Base-by-base conservation (phyloP, 768 basidiomycete genomes). In the Termitomyces sp. region DNA sequence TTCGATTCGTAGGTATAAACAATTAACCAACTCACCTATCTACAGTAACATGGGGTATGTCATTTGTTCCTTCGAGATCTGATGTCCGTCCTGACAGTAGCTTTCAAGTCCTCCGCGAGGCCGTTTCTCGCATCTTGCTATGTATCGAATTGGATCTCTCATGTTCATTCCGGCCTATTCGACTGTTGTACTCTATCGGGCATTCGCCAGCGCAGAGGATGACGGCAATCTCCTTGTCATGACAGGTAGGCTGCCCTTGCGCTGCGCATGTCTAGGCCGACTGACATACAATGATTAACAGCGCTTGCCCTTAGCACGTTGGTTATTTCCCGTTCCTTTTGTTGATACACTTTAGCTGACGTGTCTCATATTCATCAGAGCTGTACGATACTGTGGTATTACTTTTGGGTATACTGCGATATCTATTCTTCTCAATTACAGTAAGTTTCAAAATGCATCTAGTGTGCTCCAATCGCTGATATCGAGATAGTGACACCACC, bases 371-470 rank as follows among this genome's bases (percentile, higher is more conserved):
- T 46, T 51, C 5, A 59, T 49, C 65, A 95, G 92, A 36, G 93
- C 94, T 40, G 71, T 93, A 51, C 83, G 94, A 55, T 98, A 88
- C 69, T 93, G 92, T 66, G 94, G 90, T 28, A 83, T 77, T 62
- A 94, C 91, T 1, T 95, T 96, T 72, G 83, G 82, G 18, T 98
- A 96, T 72, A 98, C 97, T 0, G 81, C 94, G 1, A 84, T 97
- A 59, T 87, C 92, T 28, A 92, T 96, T 53, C 79, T 95, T 12
- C 76, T 96, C 6, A 92, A 92, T 67, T 92, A 92, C 68, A 90
- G 89, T 90, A 68, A 56, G 75, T 9, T 28, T 56, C 48, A 28
- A 36, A 60, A 42, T 10, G 13, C 35, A 35, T 53, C 57, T 53
- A 45, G 4, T 30, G 48, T 28, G 48, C 44, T 28, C 33, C 50